phyloP scores from a whole-genome alignment of 2,329 filamentous ascomycete genomes.

The Nemania sp. region DNA sequence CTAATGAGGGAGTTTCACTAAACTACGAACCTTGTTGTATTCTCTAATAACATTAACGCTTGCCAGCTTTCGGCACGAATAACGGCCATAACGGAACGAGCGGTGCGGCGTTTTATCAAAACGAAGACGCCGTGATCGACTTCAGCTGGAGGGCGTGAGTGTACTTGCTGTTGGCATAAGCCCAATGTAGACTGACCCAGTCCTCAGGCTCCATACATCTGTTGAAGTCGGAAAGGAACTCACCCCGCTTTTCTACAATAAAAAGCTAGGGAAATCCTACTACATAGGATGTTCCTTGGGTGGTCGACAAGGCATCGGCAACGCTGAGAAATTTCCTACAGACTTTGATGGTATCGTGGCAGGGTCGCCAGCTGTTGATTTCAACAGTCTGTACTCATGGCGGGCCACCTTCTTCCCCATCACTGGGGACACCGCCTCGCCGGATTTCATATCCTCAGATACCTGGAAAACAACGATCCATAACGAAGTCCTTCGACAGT shows the following conservation, averaged over 20 bases:
- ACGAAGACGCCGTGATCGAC: slow-evolving; percentile 54
- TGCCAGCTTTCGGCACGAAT: slow-evolving; percentile 60
- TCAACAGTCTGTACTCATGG: slow-evolving; percentile 51
- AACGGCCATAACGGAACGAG: slow-evolving; percentile 61
- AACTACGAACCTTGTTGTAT: no score
- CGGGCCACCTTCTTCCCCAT: slow-evolving; percentile 59
- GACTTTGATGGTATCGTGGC: slow-evolving; percentile 70
- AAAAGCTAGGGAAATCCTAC: slow-evolving; percentile 59
- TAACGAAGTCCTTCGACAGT: slow-evolving; percentile 54
- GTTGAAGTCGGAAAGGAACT: slow-evolving; percentile 62
- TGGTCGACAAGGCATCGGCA: slow-evolving; percentile 68
- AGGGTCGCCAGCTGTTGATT: slow-evolving; percentile 58
- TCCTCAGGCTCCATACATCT: slow-evolving; percentile 58
- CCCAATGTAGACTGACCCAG: neutral
- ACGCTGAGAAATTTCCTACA: slow-evolving; percentile 64
- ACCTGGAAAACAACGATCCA: slow-evolving; percentile 49
- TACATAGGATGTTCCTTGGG: slow-evolving; percentile 71
- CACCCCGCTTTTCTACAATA: slow-evolving; percentile 60
- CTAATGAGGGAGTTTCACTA: no score
- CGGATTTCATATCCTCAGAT: slow-evolving; percentile 45
- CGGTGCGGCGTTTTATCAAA: slow-evolving; percentile 51
- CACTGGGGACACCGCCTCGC: slow-evolving; percentile 51
- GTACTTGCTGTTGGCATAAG: no score
- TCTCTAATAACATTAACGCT: no score
- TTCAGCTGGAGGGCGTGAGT: slow-evolving; percentile 51